phyloP scores from a whole-genome alignment of 192 early-diverging fungal genomes.

The Allomyces macrogynus region DNA sequence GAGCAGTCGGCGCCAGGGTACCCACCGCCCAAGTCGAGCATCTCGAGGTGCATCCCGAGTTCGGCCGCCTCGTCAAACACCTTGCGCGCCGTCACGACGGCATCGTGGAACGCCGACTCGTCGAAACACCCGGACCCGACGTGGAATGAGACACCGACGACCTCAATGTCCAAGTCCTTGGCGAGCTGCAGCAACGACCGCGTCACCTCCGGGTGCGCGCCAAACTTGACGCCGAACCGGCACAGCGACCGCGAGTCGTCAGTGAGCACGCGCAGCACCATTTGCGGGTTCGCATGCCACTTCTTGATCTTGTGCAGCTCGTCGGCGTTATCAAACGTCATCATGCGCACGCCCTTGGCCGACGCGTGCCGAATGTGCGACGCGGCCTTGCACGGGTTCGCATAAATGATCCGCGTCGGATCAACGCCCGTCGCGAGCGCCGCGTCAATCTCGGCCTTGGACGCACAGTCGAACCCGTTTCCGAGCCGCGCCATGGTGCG shows the following conservation, averaged over 20 bases:
- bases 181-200: conserved; percentile 50
- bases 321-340: conserved; percentile 99
- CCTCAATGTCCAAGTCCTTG: conserved; percentile 53
- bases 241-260: conserved; percentile 87
- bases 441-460: conserved; percentile 73
- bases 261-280: conserved; percentile 82
- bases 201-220: conserved; percentile 55
- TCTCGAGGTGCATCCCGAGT: conserved; percentile 48
- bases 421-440: conserved; percentile 52
- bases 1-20: conserved; percentile 66
- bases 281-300: conserved; percentile 56
- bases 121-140: conserved; percentile 90
- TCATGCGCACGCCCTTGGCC: conserved; percentile 54
- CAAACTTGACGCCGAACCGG: conserved; percentile 91
- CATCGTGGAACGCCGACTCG: conserved; percentile 71
- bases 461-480: conserved; percentile 95
- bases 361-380: conserved; percentile 79
- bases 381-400: conserved; percentile 97
- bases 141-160: conserved; percentile 89
- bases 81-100: conserved; percentile 57
- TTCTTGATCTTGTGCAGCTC: conserved; percentile 84
- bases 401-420: conserved; percentile 72
- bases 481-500: conserved; percentile 60
- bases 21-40: conserved; percentile 84
- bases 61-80: conserved; percentile 74